Conservation (phyloP, 768 basidiomycete genomes). For the Tulasnella sp. region DNA sequence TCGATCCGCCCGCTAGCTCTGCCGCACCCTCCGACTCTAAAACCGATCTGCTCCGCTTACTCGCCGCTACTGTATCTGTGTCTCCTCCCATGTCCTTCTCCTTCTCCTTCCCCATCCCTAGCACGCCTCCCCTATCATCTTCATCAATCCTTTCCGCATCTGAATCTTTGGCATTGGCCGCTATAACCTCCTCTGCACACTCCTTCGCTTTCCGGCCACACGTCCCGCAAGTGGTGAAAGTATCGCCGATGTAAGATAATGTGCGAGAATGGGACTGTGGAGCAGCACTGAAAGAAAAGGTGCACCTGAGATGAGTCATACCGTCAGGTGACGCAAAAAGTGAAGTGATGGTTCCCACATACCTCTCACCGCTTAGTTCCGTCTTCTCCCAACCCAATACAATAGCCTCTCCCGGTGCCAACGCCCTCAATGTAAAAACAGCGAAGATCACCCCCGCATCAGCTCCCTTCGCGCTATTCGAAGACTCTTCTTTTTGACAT, state of each 20-base stretch:
- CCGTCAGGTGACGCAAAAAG: neutral
- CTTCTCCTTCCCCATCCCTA: neutral
- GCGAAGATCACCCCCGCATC: slow-evolving; percentile 11
- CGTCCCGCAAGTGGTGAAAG: slow-evolving; percentile 8
- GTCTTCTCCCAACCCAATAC: slow-evolving; percentile 17
- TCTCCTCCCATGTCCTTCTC: neutral
- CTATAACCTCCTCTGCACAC: slow-evolving; percentile 1
- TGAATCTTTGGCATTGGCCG: neutral
- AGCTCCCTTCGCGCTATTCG: neutral
- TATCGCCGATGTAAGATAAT: slow-evolving; percentile 8
- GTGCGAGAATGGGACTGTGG: neutral
- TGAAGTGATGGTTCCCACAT: too few species aligned
- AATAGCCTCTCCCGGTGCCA: slow-evolving; percentile 12
- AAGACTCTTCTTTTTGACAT: neutral
- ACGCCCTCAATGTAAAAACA: slow-evolving; percentile 8
- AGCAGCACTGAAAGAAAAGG: neutral
- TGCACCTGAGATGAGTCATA: neutral
- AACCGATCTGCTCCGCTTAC: neutral
- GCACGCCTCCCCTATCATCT: neutral
- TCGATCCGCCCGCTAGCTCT: neutral
- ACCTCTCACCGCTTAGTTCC: neutral
- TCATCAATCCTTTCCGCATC: neutral
- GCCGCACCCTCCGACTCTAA: neutral
- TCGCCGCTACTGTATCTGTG: neutral
- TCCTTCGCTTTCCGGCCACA: slow-evolving; percentile 11